These are phyloP conservation scores for Prunella vulgaris DNA, from an alignment of 257 asterid species.

Conservation along the genomic window DNA sequence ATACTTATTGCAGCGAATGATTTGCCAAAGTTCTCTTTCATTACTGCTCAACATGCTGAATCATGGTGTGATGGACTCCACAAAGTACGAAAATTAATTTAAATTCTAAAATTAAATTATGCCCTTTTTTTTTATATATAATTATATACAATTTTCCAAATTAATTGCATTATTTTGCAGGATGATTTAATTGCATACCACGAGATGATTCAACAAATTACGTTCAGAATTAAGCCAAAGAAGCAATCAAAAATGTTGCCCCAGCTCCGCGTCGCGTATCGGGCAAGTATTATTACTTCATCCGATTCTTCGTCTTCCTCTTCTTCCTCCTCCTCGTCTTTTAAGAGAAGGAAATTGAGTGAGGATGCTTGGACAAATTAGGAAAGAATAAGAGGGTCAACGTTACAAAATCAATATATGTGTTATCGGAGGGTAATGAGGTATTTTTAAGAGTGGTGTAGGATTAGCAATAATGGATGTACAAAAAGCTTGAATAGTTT, in stretches of 20 bases:
- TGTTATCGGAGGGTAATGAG: conserved; percentile 39
- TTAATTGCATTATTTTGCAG: conserved; percentile 34
- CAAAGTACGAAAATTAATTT: conserved; percentile 39
- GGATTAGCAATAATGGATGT: conserved; percentile 34
- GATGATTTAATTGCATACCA: conserved; percentile 53
- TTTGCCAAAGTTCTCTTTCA: conserved; percentile 63
- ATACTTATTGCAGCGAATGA: conserved; percentile 74
- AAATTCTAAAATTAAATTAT: background rate
- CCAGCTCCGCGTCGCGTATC: conserved; percentile 57
- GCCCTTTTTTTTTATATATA: too few species aligned
- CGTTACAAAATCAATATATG: conserved; percentile 15
- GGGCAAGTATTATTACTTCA: conserved; percentile 37
- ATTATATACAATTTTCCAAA: background rate
- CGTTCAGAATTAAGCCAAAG: conserved; percentile 22
- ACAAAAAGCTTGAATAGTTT: conserved; percentile 20
- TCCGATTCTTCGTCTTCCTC: conserved; percentile 32
- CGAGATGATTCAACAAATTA: conserved; percentile 30
- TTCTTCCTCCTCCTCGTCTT: conserved; percentile 34
- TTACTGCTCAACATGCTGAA: conserved; percentile 73
- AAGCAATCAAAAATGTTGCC: conserved; percentile 60
- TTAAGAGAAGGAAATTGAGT: conserved; percentile 59
- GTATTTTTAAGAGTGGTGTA: conserved; percentile 39
- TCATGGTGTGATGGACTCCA: conserved; percentile 82
- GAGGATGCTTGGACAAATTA: conserved; percentile 35
- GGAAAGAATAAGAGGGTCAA: conserved; percentile 24